Evolutionary conservation across 192 early-diverging fungal species (phyloP).

Genomic region (Coemansia sp.): DNA sequence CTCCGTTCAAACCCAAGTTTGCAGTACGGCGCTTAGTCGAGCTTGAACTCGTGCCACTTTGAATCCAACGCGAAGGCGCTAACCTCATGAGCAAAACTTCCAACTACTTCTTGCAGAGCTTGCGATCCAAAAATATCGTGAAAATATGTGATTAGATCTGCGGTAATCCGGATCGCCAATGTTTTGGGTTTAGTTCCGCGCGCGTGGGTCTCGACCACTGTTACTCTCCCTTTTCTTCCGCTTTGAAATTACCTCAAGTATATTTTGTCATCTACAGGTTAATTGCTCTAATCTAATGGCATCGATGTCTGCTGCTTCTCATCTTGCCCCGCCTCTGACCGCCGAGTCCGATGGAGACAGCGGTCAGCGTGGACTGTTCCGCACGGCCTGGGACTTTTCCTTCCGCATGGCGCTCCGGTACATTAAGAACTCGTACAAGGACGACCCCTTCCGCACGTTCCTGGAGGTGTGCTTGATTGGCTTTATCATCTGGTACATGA

Average conservation of each 20-base stretch:
- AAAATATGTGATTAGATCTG: background rate
- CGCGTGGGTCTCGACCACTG: background rate
- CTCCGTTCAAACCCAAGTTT: background rate
- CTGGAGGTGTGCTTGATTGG: conserved; percentile 83
- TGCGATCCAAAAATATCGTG: background rate
- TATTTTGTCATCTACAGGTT: background rate
- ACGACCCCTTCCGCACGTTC: conserved; percentile 88
- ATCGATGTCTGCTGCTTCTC: conserved; percentile 9
- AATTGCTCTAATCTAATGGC: conserved; percentile 20
- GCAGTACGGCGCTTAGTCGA: background rate
- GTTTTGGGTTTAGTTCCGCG: background rate
- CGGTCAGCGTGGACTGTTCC: conserved; percentile 31
- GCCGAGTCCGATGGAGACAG: background rate
- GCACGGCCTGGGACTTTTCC: conserved; percentile 48
- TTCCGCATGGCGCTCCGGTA: conserved; percentile 79
- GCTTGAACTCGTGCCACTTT: background rate
- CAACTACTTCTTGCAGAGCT: background rate
- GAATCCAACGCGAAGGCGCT: background rate
- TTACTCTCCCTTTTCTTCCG: background rate
- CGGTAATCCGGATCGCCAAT: background rate
- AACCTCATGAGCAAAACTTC: background rate
- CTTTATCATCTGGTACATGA: conserved; percentile 90
- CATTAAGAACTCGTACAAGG: conserved; percentile 88
- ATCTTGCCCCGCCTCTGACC: background rate
- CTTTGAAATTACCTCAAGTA: background rate